phyloP scores from a whole-genome alignment of 2,329 filamentous ascomycete species.

The Phialophora tarda region DNA sequence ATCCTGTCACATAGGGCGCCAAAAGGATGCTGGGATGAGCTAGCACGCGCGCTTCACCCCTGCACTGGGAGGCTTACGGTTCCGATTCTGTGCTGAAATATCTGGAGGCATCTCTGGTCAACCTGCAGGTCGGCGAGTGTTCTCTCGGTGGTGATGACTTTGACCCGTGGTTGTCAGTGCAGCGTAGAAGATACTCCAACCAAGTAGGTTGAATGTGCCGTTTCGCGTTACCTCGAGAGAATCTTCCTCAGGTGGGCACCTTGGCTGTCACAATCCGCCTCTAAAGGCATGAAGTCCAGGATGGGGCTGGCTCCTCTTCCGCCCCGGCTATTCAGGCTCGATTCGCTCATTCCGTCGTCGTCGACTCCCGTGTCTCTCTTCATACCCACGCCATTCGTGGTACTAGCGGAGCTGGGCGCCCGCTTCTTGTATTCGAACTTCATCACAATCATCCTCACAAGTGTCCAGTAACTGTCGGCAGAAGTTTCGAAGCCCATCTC shows the following conservation, averaged over 20 bases:
- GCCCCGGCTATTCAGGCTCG: slow-evolving; percentile 6
- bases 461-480: slow-evolving; percentile 36
- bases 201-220: background rate
- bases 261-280: slow-evolving; percentile 35
- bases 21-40: background rate
- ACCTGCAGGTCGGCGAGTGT: background rate
- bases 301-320: slow-evolving; percentile 4
- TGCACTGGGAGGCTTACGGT: background rate
- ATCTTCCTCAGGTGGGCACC: slow-evolving; percentile 36
- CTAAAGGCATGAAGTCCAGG: slow-evolving; percentile 35
- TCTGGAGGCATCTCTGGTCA: background rate
- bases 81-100: background rate
- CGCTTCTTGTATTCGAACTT: slow-evolving; percentile 28
- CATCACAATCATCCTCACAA: slow-evolving; percentile 32
- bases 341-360: slow-evolving; percentile 15
- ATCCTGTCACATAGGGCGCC: background rate
- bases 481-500: slow-evolving; percentile 47
- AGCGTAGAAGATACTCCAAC: background rate
- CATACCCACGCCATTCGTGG: slow-evolving; percentile 1
- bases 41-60: background rate
- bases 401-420: slow-evolving; percentile 10
- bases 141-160: background rate
- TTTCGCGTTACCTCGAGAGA: slow-evolving; percentile 11
- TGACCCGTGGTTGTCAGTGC: background rate
- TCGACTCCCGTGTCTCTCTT: background rate